A percentile compares a stretch with the other conserved stretches of the same genome.
Conservation (phyloP, 768 basidiomycete genomes). For the Polyporus arcularius region DNA sequence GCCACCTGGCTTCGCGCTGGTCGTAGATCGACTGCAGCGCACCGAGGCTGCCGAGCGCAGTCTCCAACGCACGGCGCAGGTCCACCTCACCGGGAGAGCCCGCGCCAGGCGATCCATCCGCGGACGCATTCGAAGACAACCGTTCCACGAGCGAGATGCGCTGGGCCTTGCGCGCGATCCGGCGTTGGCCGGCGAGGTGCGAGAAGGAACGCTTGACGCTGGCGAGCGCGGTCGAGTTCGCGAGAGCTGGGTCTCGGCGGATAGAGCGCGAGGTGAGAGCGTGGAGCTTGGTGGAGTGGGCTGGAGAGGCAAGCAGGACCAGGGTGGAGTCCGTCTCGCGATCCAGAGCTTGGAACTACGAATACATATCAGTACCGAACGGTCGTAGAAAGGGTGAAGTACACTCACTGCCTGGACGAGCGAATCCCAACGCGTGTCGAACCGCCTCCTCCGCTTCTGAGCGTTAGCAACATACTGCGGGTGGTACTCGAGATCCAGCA, state of each 20-base stretch:
- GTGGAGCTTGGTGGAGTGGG: slow-evolving; percentile 69
- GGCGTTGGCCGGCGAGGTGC: slow-evolving; percentile 58
- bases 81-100: slow-evolving; percentile 59
- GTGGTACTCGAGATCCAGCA: slow-evolving; percentile 77
- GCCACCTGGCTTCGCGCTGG: slow-evolving; percentile 67
- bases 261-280: slow-evolving; percentile 67
- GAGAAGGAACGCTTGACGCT: slow-evolving; percentile 60
- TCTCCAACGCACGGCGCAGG: slow-evolving; percentile 65
- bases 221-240: slow-evolving; percentile 49
- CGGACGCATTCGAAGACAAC: slow-evolving; percentile 40
- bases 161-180: slow-evolving; percentile 42
- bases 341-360: slow-evolving; percentile 75
- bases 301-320: slow-evolving; percentile 71
- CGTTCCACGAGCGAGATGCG: slow-evolving; percentile 52
- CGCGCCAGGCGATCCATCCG: slow-evolving; percentile 58
- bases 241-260: slow-evolving; percentile 52
- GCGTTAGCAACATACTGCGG: slow-evolving; percentile 65
- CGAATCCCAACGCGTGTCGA: slow-evolving; percentile 77
- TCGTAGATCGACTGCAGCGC: slow-evolving; percentile 67
- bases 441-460: slow-evolving; percentile 68
- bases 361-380: slow-evolving; percentile 8
- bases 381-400: not conserved
- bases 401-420: slow-evolving; percentile 66
- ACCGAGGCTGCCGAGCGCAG: slow-evolving; percentile 66
- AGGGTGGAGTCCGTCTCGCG: slow-evolving; percentile 81